Evolutionary conservation across 2,329 filamentous ascomycete genomes (phyloP).

Genomic region (Corniculantispora saksenae): DNA sequence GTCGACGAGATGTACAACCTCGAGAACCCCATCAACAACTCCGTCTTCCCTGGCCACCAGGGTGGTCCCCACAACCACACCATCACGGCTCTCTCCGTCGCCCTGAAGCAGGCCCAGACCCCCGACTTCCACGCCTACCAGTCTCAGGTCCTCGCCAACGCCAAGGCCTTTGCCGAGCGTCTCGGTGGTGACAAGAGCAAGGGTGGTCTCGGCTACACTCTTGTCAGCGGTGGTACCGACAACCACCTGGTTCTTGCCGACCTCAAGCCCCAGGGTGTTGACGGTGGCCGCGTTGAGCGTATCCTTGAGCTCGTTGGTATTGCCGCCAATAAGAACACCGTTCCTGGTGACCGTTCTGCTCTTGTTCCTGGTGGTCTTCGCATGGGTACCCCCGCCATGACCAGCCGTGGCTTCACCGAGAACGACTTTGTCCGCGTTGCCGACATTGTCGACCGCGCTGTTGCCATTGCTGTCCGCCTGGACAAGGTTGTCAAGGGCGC

Average conservation of each 20-base stretch:
- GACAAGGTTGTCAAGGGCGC: constrained; percentile 71
- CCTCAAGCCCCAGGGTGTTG: constrained; percentile 83
- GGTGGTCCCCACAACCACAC: constrained; percentile 99
- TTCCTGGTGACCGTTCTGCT: constrained; percentile 91
- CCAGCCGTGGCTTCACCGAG: constrained; percentile 86
- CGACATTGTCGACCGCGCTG: constrained; percentile 81
- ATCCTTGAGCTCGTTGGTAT: constrained; percentile 91
- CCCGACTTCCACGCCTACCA: constrained; percentile 94
- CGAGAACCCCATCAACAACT: constrained; percentile 89
- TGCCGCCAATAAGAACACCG: constrained; percentile 99
- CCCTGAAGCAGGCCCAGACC: constrained; percentile 87
- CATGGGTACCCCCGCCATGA: constrained; percentile 97
- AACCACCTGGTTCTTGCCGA: constrained; percentile 95
- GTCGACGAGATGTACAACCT: constrained; percentile 86
- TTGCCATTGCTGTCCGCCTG: constrained; percentile 74
- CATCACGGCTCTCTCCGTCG: constrained; percentile 91
- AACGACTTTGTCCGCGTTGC: constrained; percentile 86
- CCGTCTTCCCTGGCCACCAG: constrained; percentile 97
- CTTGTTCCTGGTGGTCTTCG: constrained; percentile 90
- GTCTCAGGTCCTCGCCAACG: constrained; percentile 84
- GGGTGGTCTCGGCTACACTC: constrained; percentile 78
- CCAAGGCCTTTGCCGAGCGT: constrained; percentile 77
- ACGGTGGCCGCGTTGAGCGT: constrained; percentile 86
- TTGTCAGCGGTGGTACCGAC: constrained; percentile 93
- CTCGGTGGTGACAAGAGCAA: constrained; percentile 69